phyloP scores from a whole-genome alignment of 805 yeast genomes.

The Wickerhamomyces sydowiorum region DNA sequence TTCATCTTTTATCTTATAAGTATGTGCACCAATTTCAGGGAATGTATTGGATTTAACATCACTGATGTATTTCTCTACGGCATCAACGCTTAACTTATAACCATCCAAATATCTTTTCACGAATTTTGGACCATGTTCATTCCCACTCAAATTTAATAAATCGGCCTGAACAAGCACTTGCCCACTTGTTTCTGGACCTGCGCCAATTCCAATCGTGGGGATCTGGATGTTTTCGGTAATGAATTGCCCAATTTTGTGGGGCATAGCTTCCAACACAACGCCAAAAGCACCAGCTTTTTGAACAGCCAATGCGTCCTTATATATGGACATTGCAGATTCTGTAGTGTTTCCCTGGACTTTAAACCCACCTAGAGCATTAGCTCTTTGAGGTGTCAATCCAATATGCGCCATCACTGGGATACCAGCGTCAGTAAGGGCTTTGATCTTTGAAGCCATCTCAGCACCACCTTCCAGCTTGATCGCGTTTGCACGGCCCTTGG shows the following conservation, averaged over 20 bases:
- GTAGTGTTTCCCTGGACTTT: slow-evolving; percentile 73
- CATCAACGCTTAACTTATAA: slow-evolving; percentile 40
- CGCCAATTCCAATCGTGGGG: slow-evolving; percentile 96
- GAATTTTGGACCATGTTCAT: slow-evolving; percentile 58
- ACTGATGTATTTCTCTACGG: slow-evolving; percentile 44
- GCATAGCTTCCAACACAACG: slow-evolving; percentile 81
- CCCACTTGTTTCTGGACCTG: slow-evolving; percentile 79
- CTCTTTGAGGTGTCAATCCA: slow-evolving; percentile 89
- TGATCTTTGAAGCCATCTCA: slow-evolving; percentile 47
- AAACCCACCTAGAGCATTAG: slow-evolving; percentile 77
- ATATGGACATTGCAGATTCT: slow-evolving; percentile 47
- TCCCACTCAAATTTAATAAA: slow-evolving; percentile 61
- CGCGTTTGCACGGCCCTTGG: slow-evolving; percentile 52
- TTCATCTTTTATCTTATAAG: slow-evolving; percentile 64
- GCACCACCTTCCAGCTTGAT: slow-evolving; percentile 83
- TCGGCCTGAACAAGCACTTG: slow-evolving; percentile 90
- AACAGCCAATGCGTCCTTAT: slow-evolving; percentile 61
- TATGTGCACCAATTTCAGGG: slow-evolving; percentile 58
- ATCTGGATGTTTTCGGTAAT: slow-evolving; percentile 56
- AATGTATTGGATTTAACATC: slow-evolving; percentile 55
- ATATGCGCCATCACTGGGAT: slow-evolving; percentile 89
- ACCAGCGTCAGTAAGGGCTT: slow-evolving; percentile 57
- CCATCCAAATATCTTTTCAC: slow-evolving; percentile 64
- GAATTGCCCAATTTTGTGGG: slow-evolving; percentile 58
- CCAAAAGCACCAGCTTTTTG: slow-evolving; percentile 75